Evolutionary conservation across 768 basidiomycete species (phyloP), one percentile per base, ranked within the genome.

Genomic region (Ramaria rubella): DNA sequence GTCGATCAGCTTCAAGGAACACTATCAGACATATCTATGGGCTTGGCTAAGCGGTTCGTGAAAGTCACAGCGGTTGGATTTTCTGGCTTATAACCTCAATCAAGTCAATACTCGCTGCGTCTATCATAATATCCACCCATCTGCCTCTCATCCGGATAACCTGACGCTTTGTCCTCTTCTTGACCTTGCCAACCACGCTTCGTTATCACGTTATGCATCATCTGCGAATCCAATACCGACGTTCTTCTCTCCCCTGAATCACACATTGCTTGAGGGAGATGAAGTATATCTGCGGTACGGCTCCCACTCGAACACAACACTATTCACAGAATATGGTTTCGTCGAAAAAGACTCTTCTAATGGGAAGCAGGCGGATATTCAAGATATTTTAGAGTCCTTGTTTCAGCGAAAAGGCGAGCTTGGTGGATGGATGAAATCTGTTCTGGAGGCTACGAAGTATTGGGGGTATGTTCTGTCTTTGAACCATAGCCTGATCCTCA

Each of bases 251-350:
- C 79, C 82, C 3, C 66, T 73, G 21, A 67, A 75, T 24, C 58
- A 60, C 3, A 65, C 68, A 0, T 69, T 86, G 21, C 56, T 66
- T 27, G 60, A 71, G 45, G 82, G 80, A 15, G 78, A 86, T 27
- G 88, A 97, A 64, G 69, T 96, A 2, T 80, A 78, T 42, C 75
- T 97, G 57, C 79, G 78, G 49, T 98, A 98, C 62, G 94, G 93
- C 0, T 66, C 72, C 5, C 94, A 95, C 69, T 71, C 83, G 24
- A 94, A 93, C 60, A 76, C 79, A 40, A 85, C 79, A 3, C 68
- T 97, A 23, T 87, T 94, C 65, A 77, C 83, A 21, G 95, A 98
- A 67, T 98, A 98, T 69, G 95, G 94, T 0, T 98, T 98, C 67
- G 78, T 87, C 30, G 77, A 56, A 46, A 21, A 46, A 24, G 19